Evolutionary conservation across 495 filamentous ascomycete genomes (phyloP).

Genomic region (Elasticomyces elasticus): DNA sequence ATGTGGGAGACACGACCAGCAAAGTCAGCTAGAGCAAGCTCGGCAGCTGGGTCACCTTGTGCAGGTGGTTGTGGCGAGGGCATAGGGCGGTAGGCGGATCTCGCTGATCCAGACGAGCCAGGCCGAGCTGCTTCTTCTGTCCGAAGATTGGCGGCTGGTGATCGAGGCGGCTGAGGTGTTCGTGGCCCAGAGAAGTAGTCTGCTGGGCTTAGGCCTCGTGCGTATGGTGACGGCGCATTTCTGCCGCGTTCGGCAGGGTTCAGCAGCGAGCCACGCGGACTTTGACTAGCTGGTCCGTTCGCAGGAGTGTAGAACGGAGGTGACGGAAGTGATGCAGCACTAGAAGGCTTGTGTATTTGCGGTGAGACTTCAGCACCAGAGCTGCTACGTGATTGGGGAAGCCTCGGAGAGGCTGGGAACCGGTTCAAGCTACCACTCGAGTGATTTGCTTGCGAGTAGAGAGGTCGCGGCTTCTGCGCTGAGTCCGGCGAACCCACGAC

Average conservation of each 20-base stretch:
- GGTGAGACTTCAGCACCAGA: conserved; percentile 3
- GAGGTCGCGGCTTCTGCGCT: neutral
- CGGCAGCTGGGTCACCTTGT: conserved; percentile 35
- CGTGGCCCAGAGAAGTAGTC: conserved; percentile 9
- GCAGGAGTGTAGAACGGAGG: neutral
- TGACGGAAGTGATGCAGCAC: neutral
- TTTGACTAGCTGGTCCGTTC: neutral
- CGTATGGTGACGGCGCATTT: conserved; percentile 4
- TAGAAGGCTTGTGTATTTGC: neutral
- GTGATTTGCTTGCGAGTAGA: conserved; percentile 4
- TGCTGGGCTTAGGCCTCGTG: conserved; percentile 2
- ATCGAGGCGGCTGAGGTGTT: neutral
- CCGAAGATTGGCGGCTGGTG: neutral
- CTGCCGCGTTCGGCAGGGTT: neutral
- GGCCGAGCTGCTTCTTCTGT: neutral
- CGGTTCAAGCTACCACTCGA: conserved; percentile 14
- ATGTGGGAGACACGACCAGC: conserved; percentile 55
- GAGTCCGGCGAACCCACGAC: neutral
- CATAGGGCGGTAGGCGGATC: conserved; percentile 3
- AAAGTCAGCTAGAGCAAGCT: conserved; percentile 60
- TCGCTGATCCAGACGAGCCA: conserved; percentile 5
- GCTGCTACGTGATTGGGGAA: neutral
- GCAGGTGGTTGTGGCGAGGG: conserved; percentile 2
- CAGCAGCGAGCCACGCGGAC: conserved; percentile 1
- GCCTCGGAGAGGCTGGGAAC: conserved; percentile 2